Percentiles rank a stretch among this genome's conserved stretches.
These are phyloP conservation scores for Macrophomina pseudophaseolina DNA, from an alignment of 2,329 filamentous ascomycete species.

Conservation along the genomic window DNA sequence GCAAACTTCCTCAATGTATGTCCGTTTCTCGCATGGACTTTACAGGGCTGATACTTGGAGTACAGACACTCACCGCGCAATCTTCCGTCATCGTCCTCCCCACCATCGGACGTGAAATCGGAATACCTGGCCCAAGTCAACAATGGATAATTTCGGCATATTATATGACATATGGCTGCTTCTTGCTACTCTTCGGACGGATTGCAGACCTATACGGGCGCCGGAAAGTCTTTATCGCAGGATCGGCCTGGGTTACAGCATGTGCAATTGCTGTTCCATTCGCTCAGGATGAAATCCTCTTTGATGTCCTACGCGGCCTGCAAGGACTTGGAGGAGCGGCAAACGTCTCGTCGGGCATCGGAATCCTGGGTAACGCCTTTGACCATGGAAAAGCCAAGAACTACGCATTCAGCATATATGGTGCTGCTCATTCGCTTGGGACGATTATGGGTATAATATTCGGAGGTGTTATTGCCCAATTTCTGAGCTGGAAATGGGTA, in stretches of 20 bases:
- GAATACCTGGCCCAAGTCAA: slow-evolving; percentile 62
- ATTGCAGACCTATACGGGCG: slow-evolving; percentile 72
- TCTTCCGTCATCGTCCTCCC: slow-evolving; percentile 67
- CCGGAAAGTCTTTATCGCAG: slow-evolving; percentile 67
- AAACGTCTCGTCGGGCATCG: slow-evolving; percentile 73
- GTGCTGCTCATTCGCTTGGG: slow-evolving; percentile 68
- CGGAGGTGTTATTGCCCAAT: slow-evolving; percentile 67
- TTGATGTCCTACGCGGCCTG: slow-evolving; percentile 69
- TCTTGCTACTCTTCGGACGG: slow-evolving; percentile 66
- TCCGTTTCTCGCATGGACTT: not conserved
- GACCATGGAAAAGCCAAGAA: slow-evolving; percentile 71
- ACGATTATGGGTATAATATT: slow-evolving; percentile 67
- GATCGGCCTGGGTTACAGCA: slow-evolving; percentile 66
- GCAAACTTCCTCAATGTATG: slow-evolving; percentile 1
- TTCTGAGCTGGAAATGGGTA: slow-evolving; percentile 45
- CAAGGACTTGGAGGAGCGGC: slow-evolving; percentile 72
- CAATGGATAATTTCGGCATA: slow-evolving; percentile 73
- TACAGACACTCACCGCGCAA: slow-evolving; percentile 61
- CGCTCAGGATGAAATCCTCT: slow-evolving; percentile 68
- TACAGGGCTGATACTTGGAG: not conserved
- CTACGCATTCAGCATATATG: slow-evolving; percentile 69
- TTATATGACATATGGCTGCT: slow-evolving; percentile 69
- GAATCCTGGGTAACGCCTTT: slow-evolving; percentile 71
- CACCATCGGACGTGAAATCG: slow-evolving; percentile 62
- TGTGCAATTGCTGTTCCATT: slow-evolving; percentile 67